phyloP scores from a whole-genome alignment of 352 stramenopile genomes.

The Phytophthora pseudosyringae region DNA sequence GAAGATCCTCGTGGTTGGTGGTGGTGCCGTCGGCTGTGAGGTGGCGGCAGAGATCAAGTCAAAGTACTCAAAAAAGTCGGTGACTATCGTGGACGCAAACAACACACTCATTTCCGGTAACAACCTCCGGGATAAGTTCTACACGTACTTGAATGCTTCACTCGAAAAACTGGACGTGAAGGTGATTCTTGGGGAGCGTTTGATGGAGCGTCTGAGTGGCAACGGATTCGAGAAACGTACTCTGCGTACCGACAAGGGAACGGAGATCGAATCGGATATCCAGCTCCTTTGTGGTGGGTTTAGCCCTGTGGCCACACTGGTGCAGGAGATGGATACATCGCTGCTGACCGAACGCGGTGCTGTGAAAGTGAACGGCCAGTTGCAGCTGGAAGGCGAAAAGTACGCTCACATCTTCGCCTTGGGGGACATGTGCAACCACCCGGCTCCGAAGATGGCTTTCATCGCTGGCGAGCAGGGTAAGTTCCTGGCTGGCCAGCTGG shows the following conservation, averaged over 20 bases:
- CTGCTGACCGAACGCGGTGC: constrained; percentile 44
- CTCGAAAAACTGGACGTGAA: constrained; percentile 53
- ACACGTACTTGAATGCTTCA: constrained; percentile 16
- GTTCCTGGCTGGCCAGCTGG: constrained; percentile 44
- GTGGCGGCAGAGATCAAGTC: constrained; percentile 64
- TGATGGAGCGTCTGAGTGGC: constrained; percentile 46
- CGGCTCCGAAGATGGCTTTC: constrained; percentile 51
- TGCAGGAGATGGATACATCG: constrained; percentile 50
- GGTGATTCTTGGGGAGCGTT: constrained; percentile 60
- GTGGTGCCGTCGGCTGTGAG: constrained; percentile 64
- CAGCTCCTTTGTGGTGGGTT: constrained; percentile 59
- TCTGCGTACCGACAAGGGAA: constrained; percentile 58
- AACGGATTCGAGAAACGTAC: constrained; percentile 50
- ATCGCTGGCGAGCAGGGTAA: constrained; percentile 53
- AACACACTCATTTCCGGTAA: constrained; percentile 43
- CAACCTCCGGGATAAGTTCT: constrained; percentile 62
- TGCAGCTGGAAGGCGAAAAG: constrained; percentile 55
- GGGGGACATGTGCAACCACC: constrained; percentile 61
- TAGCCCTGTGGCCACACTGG: constrained; percentile 35
- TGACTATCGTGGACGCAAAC: constrained; percentile 59
- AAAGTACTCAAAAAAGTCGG: constrained; percentile 60
- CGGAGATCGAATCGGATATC: constrained; percentile 60
- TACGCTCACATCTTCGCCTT: constrained; percentile 64
- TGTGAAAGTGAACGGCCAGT: constrained; percentile 53
- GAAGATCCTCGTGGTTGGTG: constrained; percentile 64